Base-by-base conservation (phyloP, 192 early-diverging fungal genomes). In the Allomyces arbusculus region DNA sequence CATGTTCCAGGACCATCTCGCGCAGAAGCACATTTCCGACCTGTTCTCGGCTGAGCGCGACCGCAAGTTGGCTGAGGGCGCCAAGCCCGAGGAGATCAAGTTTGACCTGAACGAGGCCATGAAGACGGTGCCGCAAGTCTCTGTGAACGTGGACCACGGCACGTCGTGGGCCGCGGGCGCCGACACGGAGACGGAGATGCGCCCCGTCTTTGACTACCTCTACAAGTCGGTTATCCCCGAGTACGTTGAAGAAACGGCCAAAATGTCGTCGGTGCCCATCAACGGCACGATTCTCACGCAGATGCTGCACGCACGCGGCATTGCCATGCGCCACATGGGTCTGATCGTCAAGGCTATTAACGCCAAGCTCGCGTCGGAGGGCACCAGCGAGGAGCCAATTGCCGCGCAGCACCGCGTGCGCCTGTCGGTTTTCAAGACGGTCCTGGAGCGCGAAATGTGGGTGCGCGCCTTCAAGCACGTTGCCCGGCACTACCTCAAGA, bases 241-340 rank as follows among this genome's bases (percentile, higher is more conserved):
- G 24, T 69, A 62, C 16, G 64, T 43, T 1, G 68, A 45, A 8
- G 74, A 73, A 4, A 61, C 70, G 44, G 63, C 75, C 50, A 62
- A 68, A 3, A 86, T 73, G 69, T 77, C 20, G 80, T 80, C 19
- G 85, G 87, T 58, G 1, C 94, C 93, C 24, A 71, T 89, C 22
- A 91, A 91, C 74, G 86, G 87, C 58, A 80, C 80, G 58, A 77
- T 82, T 16, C 76, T 98, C n/a, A 85, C 84, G 12, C 79, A 77
- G 66, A 77, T 84, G 7, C 85, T 98, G 80, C 95, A 98, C 75
- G 86, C 84, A 61, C 90, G 90, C 45, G 95, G 95, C 68, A 87
- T 99, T 76, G 95, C 97, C 75, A 95, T 97, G 90, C 84, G 95
- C 33, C 97, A 95, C 69, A 80, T 99, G 23, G 94, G 94, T 10